A percentile compares a stretch with the other conserved stretches of the same genome.
These are phyloP conservation scores for Lentinula aciculospora DNA, from an alignment of 768 basidiomycete species.

Conservation along the genomic window DNA sequence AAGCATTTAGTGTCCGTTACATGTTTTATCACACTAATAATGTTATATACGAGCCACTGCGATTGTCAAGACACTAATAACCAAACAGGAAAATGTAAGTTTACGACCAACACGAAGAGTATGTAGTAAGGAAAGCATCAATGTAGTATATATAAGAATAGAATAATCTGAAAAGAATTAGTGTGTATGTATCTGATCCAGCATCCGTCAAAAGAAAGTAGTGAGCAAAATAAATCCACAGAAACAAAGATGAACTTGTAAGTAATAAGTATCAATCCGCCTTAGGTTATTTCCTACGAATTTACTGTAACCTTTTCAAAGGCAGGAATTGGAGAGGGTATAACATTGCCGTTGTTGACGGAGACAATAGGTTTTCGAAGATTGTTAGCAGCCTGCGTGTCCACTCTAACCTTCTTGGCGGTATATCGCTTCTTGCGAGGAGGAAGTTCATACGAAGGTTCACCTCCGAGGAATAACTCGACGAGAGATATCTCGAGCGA, in stretches of 20 bases:
- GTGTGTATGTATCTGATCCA: neutral
- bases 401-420: constrained; percentile 5
- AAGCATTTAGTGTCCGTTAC: neutral
- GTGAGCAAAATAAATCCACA: neutral
- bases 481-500: constrained; percentile 46
- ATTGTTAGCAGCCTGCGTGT: constrained; percentile 1
- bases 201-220: neutral
- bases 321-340: neutral
- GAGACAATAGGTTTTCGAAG: neutral
- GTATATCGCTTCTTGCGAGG: constrained; percentile 11
- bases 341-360: neutral
- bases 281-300: neutral
- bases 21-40: neutral
- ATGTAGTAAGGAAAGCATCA: neutral
- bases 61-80: no score
- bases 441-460: constrained; percentile 6
- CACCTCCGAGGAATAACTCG: constrained; percentile 35
- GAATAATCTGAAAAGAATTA: neutral
- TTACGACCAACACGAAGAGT: no score
- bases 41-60: neutral
- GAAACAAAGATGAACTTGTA: neutral
- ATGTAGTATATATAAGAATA: neutral
- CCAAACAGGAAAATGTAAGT: no score
- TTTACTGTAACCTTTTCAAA: neutral
- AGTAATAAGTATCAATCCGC: neutral